Conservation (phyloP, 2,329 filamentous ascomycete genomes). For the Colletotrichum acutatum region DNA sequence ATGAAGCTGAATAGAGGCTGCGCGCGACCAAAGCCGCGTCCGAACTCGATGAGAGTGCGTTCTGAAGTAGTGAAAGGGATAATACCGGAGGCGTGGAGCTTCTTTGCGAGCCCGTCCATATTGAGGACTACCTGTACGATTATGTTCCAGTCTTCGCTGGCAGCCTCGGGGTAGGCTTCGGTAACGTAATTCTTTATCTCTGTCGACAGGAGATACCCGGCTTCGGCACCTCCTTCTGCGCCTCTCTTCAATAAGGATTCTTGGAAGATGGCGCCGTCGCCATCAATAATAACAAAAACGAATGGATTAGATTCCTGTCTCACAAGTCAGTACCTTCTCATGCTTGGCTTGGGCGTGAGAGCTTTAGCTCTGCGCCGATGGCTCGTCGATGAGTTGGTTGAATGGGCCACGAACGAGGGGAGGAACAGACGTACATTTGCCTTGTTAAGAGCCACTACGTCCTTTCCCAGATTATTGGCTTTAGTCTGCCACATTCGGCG, state of each 20-base stretch:
- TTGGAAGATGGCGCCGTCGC: slow-evolving; percentile 48
- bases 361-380: too few relatives aligned
- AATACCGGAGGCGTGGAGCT: slow-evolving; percentile 41
- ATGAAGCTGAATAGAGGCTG: slow-evolving; percentile 48
- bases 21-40: slow-evolving; percentile 46
- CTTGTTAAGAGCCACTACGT: slow-evolving; percentile 29
- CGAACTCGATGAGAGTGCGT: slow-evolving; percentile 43
- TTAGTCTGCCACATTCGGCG: slow-evolving; percentile 38
- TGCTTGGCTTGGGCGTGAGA: too few relatives aligned
- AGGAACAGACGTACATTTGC: slow-evolving; percentile 21
- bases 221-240: slow-evolving; percentile 46
- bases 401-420: not conserved
- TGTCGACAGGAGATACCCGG: slow-evolving; percentile 43
- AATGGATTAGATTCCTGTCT: slow-evolving; percentile 46
- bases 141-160: slow-evolving; percentile 46
- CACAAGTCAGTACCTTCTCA: not conserved
- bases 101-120: slow-evolving; percentile 45
- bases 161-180: slow-evolving; percentile 39
- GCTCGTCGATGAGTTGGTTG: not conserved
- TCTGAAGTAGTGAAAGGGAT: slow-evolving; percentile 38
- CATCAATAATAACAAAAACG: slow-evolving; percentile 48
- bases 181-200: slow-evolving; percentile 41
- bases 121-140: slow-evolving; percentile 48
- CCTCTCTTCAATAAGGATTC: slow-evolving; percentile 45
- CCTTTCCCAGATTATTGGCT: slow-evolving; percentile 16